Percentiles rank a stretch among this genome's conserved stretches.
phyloP scores from a whole-genome alignment of 2,329 filamentous ascomycete species.

The Aspergillus sp. region DNA sequence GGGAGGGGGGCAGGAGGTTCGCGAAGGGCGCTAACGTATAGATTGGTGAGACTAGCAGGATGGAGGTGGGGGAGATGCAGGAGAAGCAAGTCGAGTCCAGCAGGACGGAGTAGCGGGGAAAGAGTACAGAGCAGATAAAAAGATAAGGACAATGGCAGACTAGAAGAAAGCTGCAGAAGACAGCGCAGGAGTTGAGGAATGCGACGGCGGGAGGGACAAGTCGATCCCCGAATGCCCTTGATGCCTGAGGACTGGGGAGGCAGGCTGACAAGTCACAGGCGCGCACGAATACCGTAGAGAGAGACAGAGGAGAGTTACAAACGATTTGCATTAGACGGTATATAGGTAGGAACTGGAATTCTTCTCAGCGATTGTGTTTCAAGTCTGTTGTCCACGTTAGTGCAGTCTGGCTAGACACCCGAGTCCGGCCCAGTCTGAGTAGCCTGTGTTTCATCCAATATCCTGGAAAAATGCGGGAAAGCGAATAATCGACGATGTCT shows the following conservation, averaged over 20 bases:
- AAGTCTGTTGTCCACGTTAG: slow-evolving; percentile 6
- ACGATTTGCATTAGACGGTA: slow-evolving; percentile 17
- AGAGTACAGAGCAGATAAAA: background rate
- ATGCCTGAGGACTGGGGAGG: slow-evolving; percentile 14
- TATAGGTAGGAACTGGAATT: slow-evolving; percentile 1
- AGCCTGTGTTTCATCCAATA: background rate
- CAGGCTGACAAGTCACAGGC: slow-evolving; percentile 13
- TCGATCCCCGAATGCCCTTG: slow-evolving; percentile 6
- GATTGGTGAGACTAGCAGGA: slow-evolving; percentile 5
- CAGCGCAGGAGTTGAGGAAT: slow-evolving; percentile 5
- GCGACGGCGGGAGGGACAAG: slow-evolving; percentile 12
- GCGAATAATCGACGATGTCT: background rate
- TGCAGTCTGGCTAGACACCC: background rate
- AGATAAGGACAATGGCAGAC: background rate
- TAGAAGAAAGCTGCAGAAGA: background rate
- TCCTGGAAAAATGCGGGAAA: background rate
- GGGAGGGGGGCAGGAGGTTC: slow-evolving; percentile 15
- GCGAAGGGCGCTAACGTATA: slow-evolving; percentile 20
- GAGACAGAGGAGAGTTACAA: slow-evolving; percentile 14
- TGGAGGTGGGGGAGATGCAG: slow-evolving; percentile 7
- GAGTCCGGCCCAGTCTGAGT: background rate
- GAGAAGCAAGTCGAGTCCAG: slow-evolving; percentile 2
- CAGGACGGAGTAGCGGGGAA: slow-evolving; percentile 1
- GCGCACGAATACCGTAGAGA: slow-evolving; percentile 5
- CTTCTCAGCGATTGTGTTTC: background rate